These are phyloP conservation scores for Rossbeevera mucosa DNA, from an alignment of 768 basidiomycete genomes.

Conservation along the genomic window DNA sequence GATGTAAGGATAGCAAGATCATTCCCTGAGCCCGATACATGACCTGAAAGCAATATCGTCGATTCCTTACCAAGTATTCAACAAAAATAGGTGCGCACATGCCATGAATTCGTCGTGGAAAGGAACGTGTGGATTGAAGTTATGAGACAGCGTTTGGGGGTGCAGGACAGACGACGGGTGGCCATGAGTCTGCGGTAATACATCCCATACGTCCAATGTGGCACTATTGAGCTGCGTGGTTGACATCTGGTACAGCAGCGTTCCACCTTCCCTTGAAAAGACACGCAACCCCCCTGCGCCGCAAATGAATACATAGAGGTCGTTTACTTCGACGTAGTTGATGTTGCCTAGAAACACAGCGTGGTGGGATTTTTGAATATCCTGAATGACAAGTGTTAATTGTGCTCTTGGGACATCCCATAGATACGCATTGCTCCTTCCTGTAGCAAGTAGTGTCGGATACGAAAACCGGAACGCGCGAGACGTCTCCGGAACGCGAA, in stretches of 20 bases:
- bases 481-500: slow-evolving; percentile 41
- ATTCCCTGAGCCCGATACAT: slow-evolving; percentile 47
- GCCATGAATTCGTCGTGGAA: slow-evolving; percentile 21
- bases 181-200: slow-evolving; percentile 6
- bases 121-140: slow-evolving; percentile 1
- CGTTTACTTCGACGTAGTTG: slow-evolving; percentile 63
- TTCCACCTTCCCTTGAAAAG: slow-evolving; percentile 47
- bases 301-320: slow-evolving; percentile 57
- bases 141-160: slow-evolving; percentile 20
- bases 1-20: slow-evolving; percentile 28
- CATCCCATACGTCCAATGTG: slow-evolving; percentile 29
- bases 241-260: slow-evolving; percentile 41
- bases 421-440: slow-evolving; percentile 43
- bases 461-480: slow-evolving; percentile 65
- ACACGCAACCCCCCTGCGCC: slow-evolving; percentile 45
- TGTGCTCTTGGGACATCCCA: slow-evolving; percentile 57
- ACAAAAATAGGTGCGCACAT: slow-evolving; percentile 15
- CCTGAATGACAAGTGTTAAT: slow-evolving; percentile 38
- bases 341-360: slow-evolving; percentile 35
- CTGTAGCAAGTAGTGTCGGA: slow-evolving; percentile 56
- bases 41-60: slow-evolving; percentile 25
- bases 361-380: slow-evolving; percentile 16
- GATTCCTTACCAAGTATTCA: background rate
- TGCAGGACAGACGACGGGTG: slow-evolving; percentile 11
- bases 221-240: slow-evolving; percentile 34